A percentile compares a stretch with the other conserved stretches of the same genome.
These are phyloP conservation scores for Talaromyces sp. DNA, from an alignment of 2,329 filamentous ascomycete genomes.

Conservation along the genomic window DNA sequence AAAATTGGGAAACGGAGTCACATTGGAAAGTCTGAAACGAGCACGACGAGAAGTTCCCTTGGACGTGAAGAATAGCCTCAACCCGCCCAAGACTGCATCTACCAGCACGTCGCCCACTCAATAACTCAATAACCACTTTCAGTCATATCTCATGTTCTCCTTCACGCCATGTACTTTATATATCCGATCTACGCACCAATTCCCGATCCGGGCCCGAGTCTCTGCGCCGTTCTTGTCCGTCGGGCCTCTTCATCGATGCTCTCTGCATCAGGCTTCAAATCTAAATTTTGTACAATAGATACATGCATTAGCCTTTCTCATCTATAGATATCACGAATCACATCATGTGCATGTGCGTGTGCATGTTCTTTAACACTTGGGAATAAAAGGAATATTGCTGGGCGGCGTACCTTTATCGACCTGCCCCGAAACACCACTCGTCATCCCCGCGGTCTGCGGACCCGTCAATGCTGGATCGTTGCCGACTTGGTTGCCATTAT, in stretches of 20 bases:
- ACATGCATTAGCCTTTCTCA: conserved; percentile 31
- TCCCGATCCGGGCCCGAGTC: conserved; percentile 54
- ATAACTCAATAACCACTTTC: conserved; percentile 24
- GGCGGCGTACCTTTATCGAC: conserved; percentile 35
- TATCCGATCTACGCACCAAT: conserved; percentile 49
- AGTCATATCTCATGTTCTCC: neutral
- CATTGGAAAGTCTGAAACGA: conserved; percentile 76
- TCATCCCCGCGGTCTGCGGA: conserved; percentile 54
- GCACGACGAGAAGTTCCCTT: conserved; percentile 65
- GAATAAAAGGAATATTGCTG: neutral
- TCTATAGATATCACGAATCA: neutral
- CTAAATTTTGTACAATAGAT: conserved; percentile 39
- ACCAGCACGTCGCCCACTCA: conserved; percentile 36
- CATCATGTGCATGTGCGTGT: neutral
- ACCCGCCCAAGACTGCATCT: conserved; percentile 33
- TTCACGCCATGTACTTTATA: neutral
- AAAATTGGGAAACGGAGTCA: conserved; percentile 77
- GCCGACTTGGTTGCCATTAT: conserved; percentile 47
- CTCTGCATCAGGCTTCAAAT: conserved; percentile 34
- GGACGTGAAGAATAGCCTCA: conserved; percentile 28
- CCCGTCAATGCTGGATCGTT: conserved; percentile 47
- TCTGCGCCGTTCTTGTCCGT: conserved; percentile 49
- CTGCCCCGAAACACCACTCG: conserved; percentile 38
- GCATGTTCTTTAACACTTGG: neutral
- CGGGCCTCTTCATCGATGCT: conserved; percentile 38